These are phyloP conservation scores for Solanum chaucha DNA, from an alignment of 257 asterid genomes.

Conservation along the genomic window DNA sequence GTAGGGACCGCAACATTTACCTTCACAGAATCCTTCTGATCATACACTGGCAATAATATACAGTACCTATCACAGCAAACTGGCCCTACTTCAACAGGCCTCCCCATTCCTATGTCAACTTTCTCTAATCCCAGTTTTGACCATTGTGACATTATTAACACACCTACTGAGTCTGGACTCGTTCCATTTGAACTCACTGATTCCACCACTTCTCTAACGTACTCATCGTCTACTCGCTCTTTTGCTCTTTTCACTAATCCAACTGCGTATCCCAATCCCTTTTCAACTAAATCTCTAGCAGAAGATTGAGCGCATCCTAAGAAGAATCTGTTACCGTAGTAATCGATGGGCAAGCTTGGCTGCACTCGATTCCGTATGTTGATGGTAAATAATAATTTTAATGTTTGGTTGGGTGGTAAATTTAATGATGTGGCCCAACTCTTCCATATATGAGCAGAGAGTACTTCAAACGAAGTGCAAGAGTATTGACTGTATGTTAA, in stretches of 20 bases:
- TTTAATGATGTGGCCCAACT: too few relatives aligned
- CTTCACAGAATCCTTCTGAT: too few relatives aligned
- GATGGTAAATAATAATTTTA: constrained; percentile 46
- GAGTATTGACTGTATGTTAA: too few relatives aligned
- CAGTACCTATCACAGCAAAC: too few relatives aligned
- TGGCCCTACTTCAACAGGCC: constrained; percentile 49
- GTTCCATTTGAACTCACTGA: constrained; percentile 33
- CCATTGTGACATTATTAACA: constrained; percentile 63
- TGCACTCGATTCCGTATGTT: constrained; percentile 42
- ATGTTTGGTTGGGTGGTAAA: too few relatives aligned
- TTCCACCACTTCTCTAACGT: constrained; percentile 54
- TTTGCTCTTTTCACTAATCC: constrained; percentile 37
- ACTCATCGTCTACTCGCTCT: constrained; percentile 43
- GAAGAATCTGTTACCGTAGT: constrained; percentile 63
- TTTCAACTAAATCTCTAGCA: constrained; percentile 19
- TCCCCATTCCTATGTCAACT: constrained; percentile 63
- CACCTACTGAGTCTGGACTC: constrained; percentile 54
- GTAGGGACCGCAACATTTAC: too few relatives aligned
- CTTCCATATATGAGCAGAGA: too few relatives aligned
- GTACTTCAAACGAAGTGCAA: too few relatives aligned
- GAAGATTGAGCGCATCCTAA: constrained; percentile 41
- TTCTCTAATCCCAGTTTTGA: constrained; percentile 51
- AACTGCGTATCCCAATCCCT: constrained; percentile 23
- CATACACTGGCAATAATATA: too few relatives aligned
- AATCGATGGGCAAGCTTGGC: constrained; percentile 48